These are phyloP conservation scores for Malassezia psittaci DNA, from an alignment of 1,284 basidiomycete genomes.

Conservation along the genomic window DNA sequence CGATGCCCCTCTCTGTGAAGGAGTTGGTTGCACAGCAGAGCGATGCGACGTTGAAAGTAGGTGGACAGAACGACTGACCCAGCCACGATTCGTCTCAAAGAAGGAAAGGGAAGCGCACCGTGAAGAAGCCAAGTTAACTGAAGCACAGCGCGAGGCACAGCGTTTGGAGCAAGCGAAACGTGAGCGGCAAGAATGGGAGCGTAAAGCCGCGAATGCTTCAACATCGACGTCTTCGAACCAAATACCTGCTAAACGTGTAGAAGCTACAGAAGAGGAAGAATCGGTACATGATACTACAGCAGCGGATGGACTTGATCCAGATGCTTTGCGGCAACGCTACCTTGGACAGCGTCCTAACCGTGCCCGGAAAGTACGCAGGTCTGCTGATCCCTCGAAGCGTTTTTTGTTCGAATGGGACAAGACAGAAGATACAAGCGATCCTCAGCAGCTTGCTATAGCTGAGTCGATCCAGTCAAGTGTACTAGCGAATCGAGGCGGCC, in stretches of 20 bases:
- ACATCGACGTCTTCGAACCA: not conserved
- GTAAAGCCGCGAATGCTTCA: not conserved
- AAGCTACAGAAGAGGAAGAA: not conserved
- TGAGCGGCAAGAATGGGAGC: conserved; percentile 9
- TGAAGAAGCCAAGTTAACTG: not conserved
- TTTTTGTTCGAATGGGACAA: conserved; percentile 92
- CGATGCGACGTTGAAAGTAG: not conserved
- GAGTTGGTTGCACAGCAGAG: conserved; percentile 12
- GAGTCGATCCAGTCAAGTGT: not conserved
- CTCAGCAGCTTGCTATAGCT: not conserved
- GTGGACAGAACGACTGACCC: not conserved
- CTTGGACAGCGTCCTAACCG: conserved; percentile 48
- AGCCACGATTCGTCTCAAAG: conserved; percentile 10
- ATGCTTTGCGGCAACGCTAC: conserved; percentile 28
- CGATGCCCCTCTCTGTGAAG: conserved; percentile 11
- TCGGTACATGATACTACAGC: not conserved
- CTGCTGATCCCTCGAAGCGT: conserved; percentile 58
- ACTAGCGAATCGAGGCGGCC: conserved; percentile 18
- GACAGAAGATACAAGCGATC: conserved; percentile 35
- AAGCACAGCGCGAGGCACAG: not conserved
- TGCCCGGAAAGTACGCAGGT: conserved; percentile 84
- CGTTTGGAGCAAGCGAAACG: not conserved
- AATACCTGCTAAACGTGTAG: not conserved
- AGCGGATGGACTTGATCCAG: not conserved
- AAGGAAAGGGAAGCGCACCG: conserved; percentile 12